Base-by-base conservation (phyloP, 2,329 filamentous ascomycete species). In the Aspergillus sp. region DNA sequence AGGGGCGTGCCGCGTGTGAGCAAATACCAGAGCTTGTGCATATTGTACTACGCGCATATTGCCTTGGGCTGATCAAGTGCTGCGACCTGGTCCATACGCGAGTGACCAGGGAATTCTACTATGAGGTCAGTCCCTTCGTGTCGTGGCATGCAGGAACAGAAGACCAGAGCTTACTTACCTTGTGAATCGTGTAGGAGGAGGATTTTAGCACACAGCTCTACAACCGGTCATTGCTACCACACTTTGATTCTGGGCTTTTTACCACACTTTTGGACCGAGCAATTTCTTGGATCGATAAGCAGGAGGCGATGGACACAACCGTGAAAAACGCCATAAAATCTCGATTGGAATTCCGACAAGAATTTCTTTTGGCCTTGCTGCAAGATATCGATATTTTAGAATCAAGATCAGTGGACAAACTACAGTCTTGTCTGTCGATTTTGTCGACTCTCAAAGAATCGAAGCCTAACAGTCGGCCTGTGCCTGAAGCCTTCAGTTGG, bases 121-220 rank as follows among this genome's bases (percentile, higher is more conserved):
- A 93, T 66, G 95, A 99, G 83, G 90, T 90, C 73, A 62, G 78
- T 71, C 17, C 11, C 11, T 38, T 17, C 9, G 22, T 18, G 26
- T 41, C 5, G 39, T 38, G 15, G 5, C 11, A 26, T 18, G 12
- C 13, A 45, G 18, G 15, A 13, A 42, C 5, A 8, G 4, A 9
- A 8, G 3, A 6, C 20, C 13, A 20, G 5, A 39, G 41, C 49
- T 36, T 11, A 13, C 26, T 15, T 18, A 18, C 18, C 48, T 26
- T 44, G 9, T 17, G 30, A 5, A 17, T 15, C 49, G 4, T 54
- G 44, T 63, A 93, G 88, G 95, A 99, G 76, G 95, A 99, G 74
- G 95, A 99, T 69, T 97, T 99, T 70, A 91, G 96, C 18, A 93
- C 91, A 6, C 92, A 96, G 72, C 89, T 93, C 0, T 98, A 95